Evolutionary conservation across 768 basidiomycete species (phyloP), one percentile per base, ranked within the genome.

Genomic region (Phlebiopsis gigantea): DNA sequence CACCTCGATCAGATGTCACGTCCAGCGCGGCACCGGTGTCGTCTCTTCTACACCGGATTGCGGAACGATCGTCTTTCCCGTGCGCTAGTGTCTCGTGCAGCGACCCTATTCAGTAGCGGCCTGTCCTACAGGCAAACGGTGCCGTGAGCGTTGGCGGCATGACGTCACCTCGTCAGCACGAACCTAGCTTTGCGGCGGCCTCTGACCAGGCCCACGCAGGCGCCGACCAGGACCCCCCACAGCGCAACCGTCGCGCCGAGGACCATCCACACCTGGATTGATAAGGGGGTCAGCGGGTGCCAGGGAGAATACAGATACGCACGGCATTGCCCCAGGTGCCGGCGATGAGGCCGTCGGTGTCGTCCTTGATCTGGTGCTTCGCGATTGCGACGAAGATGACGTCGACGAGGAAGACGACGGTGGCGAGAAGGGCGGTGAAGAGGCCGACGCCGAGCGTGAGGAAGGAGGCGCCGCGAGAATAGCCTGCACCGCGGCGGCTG

Each of bases 351-450:
- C 72, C 75, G 60, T 76, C 70, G 21, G 77, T 71, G 49, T 74
- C 71, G 54, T 77, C 66, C 54, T 71, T 65, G 44, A 83, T 68
- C 53, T 71, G 72, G 57, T 72, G 65, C 59, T 73, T 74, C 39
- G 77, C 71, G 56, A 77, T 66, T 17, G 74, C 75, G 63, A 81
- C 75, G 57, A 80, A 66, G 59, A 78, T 74, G 55, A 79, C 69
- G 68, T 83, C 80, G 63, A 84, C 71, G 59, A 81, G 68, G 69
- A 83, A 81, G 57, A 75, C 72, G 58, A 79, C 64, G 21, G 79
- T 79, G 28, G 81, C 72, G 49, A 79, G 63, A 47, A 79, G 46
- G 49, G 76, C 72, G 15, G 81, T 73, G 25, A 79, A 55, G 57
- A 72, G 57, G 17, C 72, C 71, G 43, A 75, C 45, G 51, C 53